These are phyloP conservation scores for Escovopsis weberi DNA, from an alignment of 2,329 filamentous ascomycete genomes.

Conservation along the genomic window DNA sequence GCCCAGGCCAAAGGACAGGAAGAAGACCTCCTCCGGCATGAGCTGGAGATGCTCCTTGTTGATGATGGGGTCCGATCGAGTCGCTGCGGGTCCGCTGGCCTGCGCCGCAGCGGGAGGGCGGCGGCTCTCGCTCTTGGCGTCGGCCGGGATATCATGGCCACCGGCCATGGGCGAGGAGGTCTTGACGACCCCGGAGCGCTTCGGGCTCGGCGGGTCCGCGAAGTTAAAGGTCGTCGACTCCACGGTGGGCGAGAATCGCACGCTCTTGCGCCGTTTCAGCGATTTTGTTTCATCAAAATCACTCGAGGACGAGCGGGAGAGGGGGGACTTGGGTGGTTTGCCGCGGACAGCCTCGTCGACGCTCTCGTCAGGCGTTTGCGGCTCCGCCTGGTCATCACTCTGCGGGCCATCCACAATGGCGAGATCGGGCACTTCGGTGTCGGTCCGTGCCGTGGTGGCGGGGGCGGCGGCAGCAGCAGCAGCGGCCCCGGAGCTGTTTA, in stretches of 20 bases:
- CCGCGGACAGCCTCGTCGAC: constrained; percentile 2
- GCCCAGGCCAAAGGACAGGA: constrained; percentile 69
- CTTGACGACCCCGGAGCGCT: constrained; percentile 12
- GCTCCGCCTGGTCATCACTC: constrained; percentile 3
- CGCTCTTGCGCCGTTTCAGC: constrained; percentile 42
- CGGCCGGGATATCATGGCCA: constrained; percentile 6
- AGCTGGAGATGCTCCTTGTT: constrained; percentile 80
- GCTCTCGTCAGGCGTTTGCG: constrained; percentile 5
- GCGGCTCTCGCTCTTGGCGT: not conserved
- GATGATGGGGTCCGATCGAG: constrained; percentile 14
- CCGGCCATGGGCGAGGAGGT: constrained; percentile 10
- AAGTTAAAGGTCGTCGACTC: constrained; percentile 47
- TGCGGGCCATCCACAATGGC: constrained; percentile 1
- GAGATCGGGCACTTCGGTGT: not conserved
- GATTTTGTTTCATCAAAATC: constrained; percentile 10
- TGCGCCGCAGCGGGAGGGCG: not conserved
- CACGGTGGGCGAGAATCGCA: constrained; percentile 54
- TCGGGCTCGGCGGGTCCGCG: constrained; percentile 36
- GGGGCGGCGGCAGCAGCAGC: too few species aligned
- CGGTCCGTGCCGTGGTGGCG: not conserved
- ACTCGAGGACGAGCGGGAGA: constrained; percentile 8
- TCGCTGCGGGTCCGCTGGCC: not conserved
- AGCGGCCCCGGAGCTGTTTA: not conserved
- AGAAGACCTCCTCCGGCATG: constrained; percentile 82
- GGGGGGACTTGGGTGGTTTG: not conserved